Conservation (phyloP, 371 early-diverging fungal genomes). For the Rhizomucor pusillus region DNA sequence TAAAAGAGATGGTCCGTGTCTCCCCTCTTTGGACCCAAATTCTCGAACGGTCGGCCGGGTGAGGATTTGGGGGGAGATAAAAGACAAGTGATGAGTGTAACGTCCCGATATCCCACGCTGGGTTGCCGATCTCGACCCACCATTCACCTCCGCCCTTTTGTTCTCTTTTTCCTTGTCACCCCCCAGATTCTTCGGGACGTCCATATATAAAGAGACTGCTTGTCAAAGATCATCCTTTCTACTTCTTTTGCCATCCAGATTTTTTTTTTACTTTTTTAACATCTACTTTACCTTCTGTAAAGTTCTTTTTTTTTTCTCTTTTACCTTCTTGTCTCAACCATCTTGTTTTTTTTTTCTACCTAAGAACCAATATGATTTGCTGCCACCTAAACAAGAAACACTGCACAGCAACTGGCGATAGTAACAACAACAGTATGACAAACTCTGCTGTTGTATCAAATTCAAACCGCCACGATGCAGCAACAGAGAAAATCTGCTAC, state of each 20-base stretch:
- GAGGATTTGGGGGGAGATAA: too few species aligned
- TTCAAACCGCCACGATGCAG: slow-evolving; percentile 6
- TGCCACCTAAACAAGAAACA: slow-evolving; percentile 9
- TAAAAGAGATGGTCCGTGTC: background rate
- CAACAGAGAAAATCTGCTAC: slow-evolving; percentile 30
- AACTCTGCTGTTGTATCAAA: too few species aligned
- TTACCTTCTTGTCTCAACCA: slow-evolving; percentile 1
- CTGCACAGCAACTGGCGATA: background rate
- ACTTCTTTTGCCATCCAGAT: background rate
- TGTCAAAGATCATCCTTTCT: background rate
- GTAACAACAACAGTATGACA: background rate
- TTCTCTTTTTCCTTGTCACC: slow-evolving; percentile 1
- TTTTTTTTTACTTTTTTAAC: slow-evolving; percentile 3
- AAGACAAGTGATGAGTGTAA: background rate
- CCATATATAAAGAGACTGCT: background rate
- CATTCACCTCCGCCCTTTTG: slow-evolving; percentile 1
- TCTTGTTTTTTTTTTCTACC: too few species aligned
- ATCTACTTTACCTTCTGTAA: slow-evolving; percentile 1
- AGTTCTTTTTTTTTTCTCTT: slow-evolving; percentile 4
- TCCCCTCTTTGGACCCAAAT: background rate
- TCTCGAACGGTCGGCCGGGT: background rate
- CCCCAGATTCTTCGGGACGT: too few species aligned
- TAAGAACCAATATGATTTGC: slow-evolving; percentile 9
- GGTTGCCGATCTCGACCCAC: slow-evolving; percentile 3
- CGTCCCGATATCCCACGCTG: background rate